Base-by-base conservation (phyloP, 208 protist species). In the Crithidia brevicula region DNA sequence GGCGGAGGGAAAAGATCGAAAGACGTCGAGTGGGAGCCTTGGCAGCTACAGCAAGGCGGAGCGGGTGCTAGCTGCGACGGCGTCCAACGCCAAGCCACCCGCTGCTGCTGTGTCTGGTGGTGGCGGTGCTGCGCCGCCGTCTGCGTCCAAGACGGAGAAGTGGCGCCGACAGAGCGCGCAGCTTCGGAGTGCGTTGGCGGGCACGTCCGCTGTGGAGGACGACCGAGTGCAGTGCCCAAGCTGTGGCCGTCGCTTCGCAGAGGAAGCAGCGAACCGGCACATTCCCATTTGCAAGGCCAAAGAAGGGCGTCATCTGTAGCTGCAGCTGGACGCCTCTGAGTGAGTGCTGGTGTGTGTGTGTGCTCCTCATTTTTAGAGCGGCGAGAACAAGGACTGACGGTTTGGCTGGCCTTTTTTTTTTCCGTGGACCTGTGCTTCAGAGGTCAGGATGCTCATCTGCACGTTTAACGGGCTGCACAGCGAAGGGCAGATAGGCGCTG, bases 211-310 rank as follows among this genome's bases (percentile, higher is more conserved):
- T 11, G 72, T 76, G 16, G 71, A 65, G 30, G 82, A 85, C 34
- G 82, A 91, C 59, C 74, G 82, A 2, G 79, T 91, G 43, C 40
- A 13, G 40, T 91, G 81, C 43, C 76, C 81, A 4, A 45, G 69
- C 15, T 91, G 85, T 61, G 72, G 79, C 6, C 72, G 81, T 2
- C 72, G 73, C 34, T 91, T 88, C 51, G 63, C 78, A 20, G 43
- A 60, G n/a, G 67, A 76, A 25, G 64, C 69, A 11, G 82, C 82
- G 11, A 79, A 64, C 9, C 68, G 82, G 2, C 79, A 88, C 58
- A 83, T 86, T 30, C 69, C 74, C 0, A 52, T 77, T 2, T 88
- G 85, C 58, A 73, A 62, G 20, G 31, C 59, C 22, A 66, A 46
- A 52, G 33, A 60, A 9, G 23, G 64, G n/a, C 57, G 75, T 25